These are phyloP conservation scores for Hippophae rhamnoides DNA, from an alignment of 306 rosid genomes.

Conservation along the genomic window DNA sequence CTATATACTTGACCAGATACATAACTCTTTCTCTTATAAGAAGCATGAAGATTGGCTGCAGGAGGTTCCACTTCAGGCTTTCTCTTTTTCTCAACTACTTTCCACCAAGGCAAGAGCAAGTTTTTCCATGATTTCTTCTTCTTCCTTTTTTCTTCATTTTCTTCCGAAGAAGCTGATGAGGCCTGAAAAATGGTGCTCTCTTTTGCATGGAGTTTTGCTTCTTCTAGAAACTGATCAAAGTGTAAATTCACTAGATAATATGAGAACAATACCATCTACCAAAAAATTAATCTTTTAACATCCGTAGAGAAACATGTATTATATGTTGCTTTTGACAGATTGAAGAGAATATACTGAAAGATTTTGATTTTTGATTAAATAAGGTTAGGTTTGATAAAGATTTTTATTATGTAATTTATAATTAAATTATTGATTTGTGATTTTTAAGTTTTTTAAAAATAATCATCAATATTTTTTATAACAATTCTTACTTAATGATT, in stretches of 20 bases:
- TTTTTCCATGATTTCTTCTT: conserved; percentile 66
- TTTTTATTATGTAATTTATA: too few species aligned
- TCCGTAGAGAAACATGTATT: too few species aligned
- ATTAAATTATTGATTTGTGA: too few species aligned
- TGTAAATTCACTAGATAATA: neutral
- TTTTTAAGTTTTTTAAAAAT: too few species aligned
- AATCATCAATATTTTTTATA: too few species aligned
- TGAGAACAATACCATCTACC: neutral
- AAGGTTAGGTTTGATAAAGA: too few species aligned
- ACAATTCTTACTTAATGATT: too few species aligned
- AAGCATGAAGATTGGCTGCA: conserved; percentile 21
- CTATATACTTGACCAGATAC: conserved; percentile 59
- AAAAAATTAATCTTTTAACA: neutral
- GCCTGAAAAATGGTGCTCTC: conserved; percentile 25
- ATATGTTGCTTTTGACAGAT: too few species aligned
- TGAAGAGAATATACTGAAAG: too few species aligned
- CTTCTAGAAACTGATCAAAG: conserved; percentile 58
- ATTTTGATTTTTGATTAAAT: too few species aligned
- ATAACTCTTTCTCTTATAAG: conserved; percentile 22
- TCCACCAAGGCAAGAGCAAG: conserved; percentile 62
- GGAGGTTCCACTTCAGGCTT: conserved; percentile 17
- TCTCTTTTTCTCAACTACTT: conserved; percentile 35
- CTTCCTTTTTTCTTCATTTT: conserved; percentile 32
- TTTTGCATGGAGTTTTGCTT: conserved; percentile 49
- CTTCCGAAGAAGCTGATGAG: conserved; percentile 35